Evolutionary conservation across 768 basidiomycete genomes (phyloP), one percentile per base, ranked within the genome.

Genomic region (Podaxis sp.): DNA sequence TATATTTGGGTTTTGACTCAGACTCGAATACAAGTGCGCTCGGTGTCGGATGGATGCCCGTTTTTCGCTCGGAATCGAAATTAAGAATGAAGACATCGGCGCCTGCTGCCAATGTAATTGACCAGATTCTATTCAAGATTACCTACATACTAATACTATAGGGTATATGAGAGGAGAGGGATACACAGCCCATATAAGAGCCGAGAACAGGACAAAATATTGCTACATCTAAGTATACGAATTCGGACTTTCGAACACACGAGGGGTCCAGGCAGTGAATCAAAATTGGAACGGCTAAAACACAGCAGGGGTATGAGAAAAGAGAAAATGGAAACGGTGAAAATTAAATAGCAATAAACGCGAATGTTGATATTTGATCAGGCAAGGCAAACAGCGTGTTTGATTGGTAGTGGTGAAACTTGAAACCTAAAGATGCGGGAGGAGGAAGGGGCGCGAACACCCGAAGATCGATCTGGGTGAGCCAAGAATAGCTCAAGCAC

Each of bases 321-420:
- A 36, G 7, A 42, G 38, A 52, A 57, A 56, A 15, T 5, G 28
- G 22, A 42, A 57, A n/a, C 24, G 38, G 54, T 40, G 46, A 57
- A 46, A 39, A 53, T 38, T 63, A 56, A 63, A 57, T 63, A 63
- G 12, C 7, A 57, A 56, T 57, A 63, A 63, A 49, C 39, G 52
- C 38, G 28, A 53, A 53, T 44, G 57, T 38, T n/a, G 46, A 54
- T 30, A 38, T 24, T 13, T 40, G 39, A 24, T 56, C 24, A 26
- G 19, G 39, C 53, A 46, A 28, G 26, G 46, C 44, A 54, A 39
- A 48, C 59, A 30, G 52, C 42, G 52, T 61, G 40, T 33, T 53
- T 54, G 59, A 44, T 33, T 53, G 51, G 19, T 33, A 30, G 7
- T 44, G 42, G 22, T 54, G n/a, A 54, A 56, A 63, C 28, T 19